These are phyloP conservation scores for Apiospora rasikravindrae DNA, from an alignment of 2,329 filamentous ascomycete genomes.

Conservation along the genomic window DNA sequence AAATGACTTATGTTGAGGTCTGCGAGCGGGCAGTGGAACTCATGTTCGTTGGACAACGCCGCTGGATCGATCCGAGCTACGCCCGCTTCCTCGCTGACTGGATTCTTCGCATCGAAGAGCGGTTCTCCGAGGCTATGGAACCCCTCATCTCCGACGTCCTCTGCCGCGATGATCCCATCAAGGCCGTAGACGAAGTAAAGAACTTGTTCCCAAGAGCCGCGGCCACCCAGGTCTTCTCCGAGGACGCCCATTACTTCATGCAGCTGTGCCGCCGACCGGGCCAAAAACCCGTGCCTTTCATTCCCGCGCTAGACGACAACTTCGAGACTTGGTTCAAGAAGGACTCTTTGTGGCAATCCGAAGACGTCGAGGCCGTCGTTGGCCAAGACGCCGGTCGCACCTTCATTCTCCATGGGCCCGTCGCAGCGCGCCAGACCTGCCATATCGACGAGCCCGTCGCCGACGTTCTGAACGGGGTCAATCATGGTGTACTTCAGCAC, in stretches of 20 bases:
- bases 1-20: conserved; percentile 54
- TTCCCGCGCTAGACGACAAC: conserved; percentile 40
- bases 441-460: conserved; percentile 33
- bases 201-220: conserved; percentile 23
- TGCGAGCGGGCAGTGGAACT: conserved; percentile 50
- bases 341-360: conserved; percentile 46
- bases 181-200: conserved; percentile 20
- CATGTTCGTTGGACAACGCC: conserved; percentile 44
- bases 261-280: conserved; percentile 35
- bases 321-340: conserved; percentile 48
- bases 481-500: conserved; percentile 26
- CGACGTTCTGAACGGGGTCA: conserved; percentile 35
- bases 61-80: conserved; percentile 46
- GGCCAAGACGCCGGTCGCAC: conserved; percentile 39
- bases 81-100: conserved; percentile 31
- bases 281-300: conserved; percentile 43
- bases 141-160: conserved; percentile 14
- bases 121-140: conserved; percentile 22
- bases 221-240: conserved; percentile 28
- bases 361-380: conserved; percentile 42
- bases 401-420: conserved; percentile 44
- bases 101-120: conserved; percentile 31
- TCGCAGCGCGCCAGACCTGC: conserved; percentile 35
- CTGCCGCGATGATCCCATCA: conserved; percentile 16
- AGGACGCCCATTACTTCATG: conserved; percentile 37